Evolutionary conservation across 345 rosid species (phyloP).

Genomic region (Aquilaria yunnanensis): DNA sequence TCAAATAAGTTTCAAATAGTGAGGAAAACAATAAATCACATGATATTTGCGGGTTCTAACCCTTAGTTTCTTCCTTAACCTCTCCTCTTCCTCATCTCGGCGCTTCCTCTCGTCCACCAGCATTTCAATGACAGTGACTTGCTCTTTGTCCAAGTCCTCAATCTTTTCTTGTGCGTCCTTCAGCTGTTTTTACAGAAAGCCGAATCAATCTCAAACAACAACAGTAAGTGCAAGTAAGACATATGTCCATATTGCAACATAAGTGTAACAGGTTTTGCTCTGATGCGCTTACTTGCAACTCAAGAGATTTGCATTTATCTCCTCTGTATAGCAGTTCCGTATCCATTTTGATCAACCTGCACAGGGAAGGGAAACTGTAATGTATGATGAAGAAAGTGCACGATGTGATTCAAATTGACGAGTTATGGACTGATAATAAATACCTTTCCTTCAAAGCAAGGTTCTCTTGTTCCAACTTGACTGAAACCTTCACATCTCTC

Average conservation of each 20-base stretch:
- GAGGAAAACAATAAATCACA: background rate
- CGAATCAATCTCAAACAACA: background rate
- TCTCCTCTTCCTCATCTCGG: slow-evolving; percentile 24
- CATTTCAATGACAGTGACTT: slow-evolving; percentile 1
- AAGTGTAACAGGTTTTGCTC: slow-evolving; percentile 5
- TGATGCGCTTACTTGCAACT: slow-evolving; percentile 21
- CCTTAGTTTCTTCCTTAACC: slow-evolving; percentile 24
- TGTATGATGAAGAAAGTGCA: background rate
- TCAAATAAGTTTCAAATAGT: too few relatives aligned
- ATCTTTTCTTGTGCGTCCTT: slow-evolving; percentile 12
- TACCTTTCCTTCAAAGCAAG: slow-evolving; percentile 19
- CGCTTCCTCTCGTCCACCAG: slow-evolving; percentile 27
- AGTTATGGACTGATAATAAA: background rate
- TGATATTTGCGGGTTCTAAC: slow-evolving; percentile 19
- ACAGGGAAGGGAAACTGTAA: background rate
- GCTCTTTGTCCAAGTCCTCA: slow-evolving; percentile 18
- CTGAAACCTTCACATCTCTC: background rate
- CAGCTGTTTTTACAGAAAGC: slow-evolving; percentile 19
- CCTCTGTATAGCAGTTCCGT: slow-evolving; percentile 16
- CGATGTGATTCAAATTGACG: background rate
- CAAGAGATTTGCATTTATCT: slow-evolving; percentile 22
- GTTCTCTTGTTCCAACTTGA: slow-evolving; percentile 17
- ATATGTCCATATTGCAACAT: slow-evolving; percentile 2
- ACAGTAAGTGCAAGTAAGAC: slow-evolving; percentile 4
- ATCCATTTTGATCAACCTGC: slow-evolving; percentile 16